phyloP scores from a whole-genome alignment of 495 filamentous ascomycete species.

The Aspergillus nanangensis region DNA sequence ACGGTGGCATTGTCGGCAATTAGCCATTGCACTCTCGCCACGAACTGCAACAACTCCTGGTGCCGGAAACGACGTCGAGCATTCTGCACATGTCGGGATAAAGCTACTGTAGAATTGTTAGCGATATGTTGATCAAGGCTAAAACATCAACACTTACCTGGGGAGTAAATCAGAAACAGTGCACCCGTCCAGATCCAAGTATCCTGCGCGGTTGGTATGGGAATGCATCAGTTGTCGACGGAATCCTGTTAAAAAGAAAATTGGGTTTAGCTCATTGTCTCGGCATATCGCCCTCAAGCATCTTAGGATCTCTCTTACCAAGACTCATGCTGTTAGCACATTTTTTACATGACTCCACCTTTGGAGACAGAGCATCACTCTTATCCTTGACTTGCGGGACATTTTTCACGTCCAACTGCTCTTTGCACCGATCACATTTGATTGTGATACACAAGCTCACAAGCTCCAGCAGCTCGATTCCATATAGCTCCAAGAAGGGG shows the following conservation, averaged over 20 bases:
- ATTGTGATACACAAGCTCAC: conserved; percentile 63
- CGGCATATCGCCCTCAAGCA: background rate
- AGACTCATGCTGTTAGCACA: conserved; percentile 67
- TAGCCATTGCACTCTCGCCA: conserved; percentile 70
- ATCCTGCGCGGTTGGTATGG: conserved; percentile 72
- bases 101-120: conserved; percentile 53
- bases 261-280: background rate
- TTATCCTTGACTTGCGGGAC: conserved; percentile 48
- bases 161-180: conserved; percentile 75
- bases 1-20: conserved; percentile 76
- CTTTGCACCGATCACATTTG: conserved; percentile 85
- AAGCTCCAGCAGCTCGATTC: conserved; percentile 77
- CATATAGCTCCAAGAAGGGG: conserved; percentile 74
- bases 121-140: conserved; percentile 2
- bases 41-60: conserved; percentile 67
- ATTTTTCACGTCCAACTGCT: conserved; percentile 63
- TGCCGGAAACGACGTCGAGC: conserved; percentile 62
- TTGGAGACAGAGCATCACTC: conserved; percentile 24
- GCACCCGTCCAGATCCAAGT: conserved; percentile 78
- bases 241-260: conserved; percentile 48
- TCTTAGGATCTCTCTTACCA: conserved; percentile 22
- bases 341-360: conserved; percentile 64
- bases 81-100: conserved; percentile 75
- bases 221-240: conserved; percentile 73
- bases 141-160: conserved; percentile 43